A percentile compares a stretch with the other conserved stretches of the same genome.
Evolutionary conservation across 108 stramenopile genomes (phyloP).

Genomic region (Cylindrotheca fusiformis): DNA sequence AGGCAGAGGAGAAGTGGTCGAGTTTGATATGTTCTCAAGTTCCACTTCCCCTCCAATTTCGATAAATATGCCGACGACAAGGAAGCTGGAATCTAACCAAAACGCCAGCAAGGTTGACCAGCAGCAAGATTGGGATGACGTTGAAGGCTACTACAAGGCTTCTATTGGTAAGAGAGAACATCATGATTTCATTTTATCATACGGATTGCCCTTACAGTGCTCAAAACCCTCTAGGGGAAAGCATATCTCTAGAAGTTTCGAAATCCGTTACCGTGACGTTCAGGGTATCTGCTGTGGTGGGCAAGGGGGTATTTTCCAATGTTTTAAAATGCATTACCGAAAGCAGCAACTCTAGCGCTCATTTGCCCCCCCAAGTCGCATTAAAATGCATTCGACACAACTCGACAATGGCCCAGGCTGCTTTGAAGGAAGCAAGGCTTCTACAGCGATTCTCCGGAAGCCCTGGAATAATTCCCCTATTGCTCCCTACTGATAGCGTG

Average conservation of each 20-base stretch:
- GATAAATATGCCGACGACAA: background rate
- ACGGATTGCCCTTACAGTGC: no score
- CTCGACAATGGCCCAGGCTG: slow-evolving; percentile 97
- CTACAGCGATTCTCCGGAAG: slow-evolving; percentile 39
- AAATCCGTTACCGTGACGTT: slow-evolving; percentile 44
- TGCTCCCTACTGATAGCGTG: slow-evolving; percentile 37
- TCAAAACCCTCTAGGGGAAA: no score
- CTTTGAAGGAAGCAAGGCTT: slow-evolving; percentile 72
- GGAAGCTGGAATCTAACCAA: slow-evolving; percentile 5
- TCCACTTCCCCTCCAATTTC: slow-evolving; percentile 19
- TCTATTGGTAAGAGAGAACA: slow-evolving; percentile 85
- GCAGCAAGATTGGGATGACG: slow-evolving; percentile 90
- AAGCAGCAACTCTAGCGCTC: slow-evolving; percentile 23
- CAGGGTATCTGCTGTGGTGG: slow-evolving; percentile 86
- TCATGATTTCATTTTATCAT: no score
- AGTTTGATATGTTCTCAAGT: slow-evolving; percentile 45
- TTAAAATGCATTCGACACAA: slow-evolving; percentile 97
- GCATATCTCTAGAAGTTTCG: slow-evolving; percentile 6
- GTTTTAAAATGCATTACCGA: slow-evolving; percentile 79
- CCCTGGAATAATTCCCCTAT: slow-evolving; percentile 66
- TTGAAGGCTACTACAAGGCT: slow-evolving; percentile 97
- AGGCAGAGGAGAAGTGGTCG: slow-evolving; percentile 11
- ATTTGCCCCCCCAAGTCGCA: slow-evolving; percentile 72
- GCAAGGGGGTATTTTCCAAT: slow-evolving; percentile 96
- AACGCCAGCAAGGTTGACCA: slow-evolving; percentile 23